These are phyloP conservation scores for Ophiostoma sp. DNA, from an alignment of 2,329 filamentous ascomycete genomes.

Conservation along the genomic window DNA sequence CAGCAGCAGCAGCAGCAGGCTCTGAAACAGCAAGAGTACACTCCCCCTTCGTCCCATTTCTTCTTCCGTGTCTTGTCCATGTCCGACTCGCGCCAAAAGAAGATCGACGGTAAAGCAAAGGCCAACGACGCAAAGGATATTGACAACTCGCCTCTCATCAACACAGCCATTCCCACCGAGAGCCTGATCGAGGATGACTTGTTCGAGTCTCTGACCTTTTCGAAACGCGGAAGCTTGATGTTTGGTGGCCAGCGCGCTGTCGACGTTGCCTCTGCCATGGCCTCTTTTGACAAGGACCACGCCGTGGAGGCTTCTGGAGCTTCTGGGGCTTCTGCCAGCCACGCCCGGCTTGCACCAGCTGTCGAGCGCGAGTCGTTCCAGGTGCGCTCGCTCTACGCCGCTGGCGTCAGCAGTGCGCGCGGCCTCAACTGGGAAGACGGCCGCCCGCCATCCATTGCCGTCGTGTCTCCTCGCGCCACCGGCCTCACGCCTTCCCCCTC, in stretches of 20 bases:
- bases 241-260: conserved; percentile 45
- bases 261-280: conserved; percentile 21
- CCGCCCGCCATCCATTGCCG: conserved; percentile 43
- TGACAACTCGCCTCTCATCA: conserved; percentile 35
- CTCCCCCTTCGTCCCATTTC: conserved; percentile 9
- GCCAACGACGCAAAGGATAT: not conserved
- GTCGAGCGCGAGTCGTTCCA: conserved; percentile 60
- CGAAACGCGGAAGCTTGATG: conserved; percentile 60
- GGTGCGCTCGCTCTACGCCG: conserved; percentile 59
- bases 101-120: not conserved
- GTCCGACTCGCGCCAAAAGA: conserved; percentile 20
- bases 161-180: conserved; percentile 52
- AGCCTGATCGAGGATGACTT: conserved; percentile 55
- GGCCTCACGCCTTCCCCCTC: not conserved
- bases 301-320: conserved; percentile 14
- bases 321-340: conserved; percentile 18
- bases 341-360: conserved; percentile 40
- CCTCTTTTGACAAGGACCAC: conserved; percentile 21
- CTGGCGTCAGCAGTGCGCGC: conserved; percentile 39
- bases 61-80: conserved; percentile 25
- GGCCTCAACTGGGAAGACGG: conserved; percentile 49
- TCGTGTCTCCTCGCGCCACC: conserved; percentile 40
- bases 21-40: conserved; percentile 1
- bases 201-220: conserved; percentile 53
- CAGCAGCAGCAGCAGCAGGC: conserved; percentile 7